Base-by-base conservation (phyloP, 2,329 filamentous ascomycete species). In the Botryotinia convoluta region DNA sequence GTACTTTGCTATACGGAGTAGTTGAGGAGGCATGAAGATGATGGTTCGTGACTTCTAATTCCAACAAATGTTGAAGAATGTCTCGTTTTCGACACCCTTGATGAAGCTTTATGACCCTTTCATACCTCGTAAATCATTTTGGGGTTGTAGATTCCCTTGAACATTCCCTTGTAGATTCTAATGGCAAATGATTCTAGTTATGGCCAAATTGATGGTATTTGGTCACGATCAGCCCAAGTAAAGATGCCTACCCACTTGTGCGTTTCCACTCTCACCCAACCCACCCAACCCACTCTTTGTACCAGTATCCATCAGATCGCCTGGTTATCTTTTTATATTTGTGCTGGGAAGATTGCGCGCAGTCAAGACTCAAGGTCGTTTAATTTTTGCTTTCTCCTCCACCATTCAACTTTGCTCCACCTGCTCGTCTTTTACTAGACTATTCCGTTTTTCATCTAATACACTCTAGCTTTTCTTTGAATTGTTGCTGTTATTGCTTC, bases 351-450 rank as follows among this genome's bases (percentile, higher is more conserved):
- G 63, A 67, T 67, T 61, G 59, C 63, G 32, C 60, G 60, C 63
- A 67, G 64, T 35, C 42, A 48, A 48, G 45, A 29, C 51, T 18
- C 51, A 48, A 16, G 62, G 44, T 48, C 35, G 35, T 68, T 39
- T 68, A 32, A 37, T 57, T 57, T 32, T 42, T 57, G 48, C 48
- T 57, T 42, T 10, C 35, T 18, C 65, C 65, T 68, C 65, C 26
- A 59, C 69, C 69, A 72, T n/a, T 67, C 35, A 51, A 57, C 48
- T 67, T 59, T 51, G 16, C 44, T 65, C 44, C 45, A 65, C 45
- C 48, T 14, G 37, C 32, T 54, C 61, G 44, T 51, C 35, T n/a
- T n/a, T 29, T 57, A 26, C 48, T n/a, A 29, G 54, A n/a, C 42
- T 71, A 51, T 39, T n/a, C 29, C 48, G 18, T 8, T 64, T 63